A percentile compares a stretch with the other conserved stretches of the same genome.
These are phyloP conservation scores for Protomyces inouyei DNA, from an alignment of 1,139 yeast genomes.

Conservation along the genomic window DNA sequence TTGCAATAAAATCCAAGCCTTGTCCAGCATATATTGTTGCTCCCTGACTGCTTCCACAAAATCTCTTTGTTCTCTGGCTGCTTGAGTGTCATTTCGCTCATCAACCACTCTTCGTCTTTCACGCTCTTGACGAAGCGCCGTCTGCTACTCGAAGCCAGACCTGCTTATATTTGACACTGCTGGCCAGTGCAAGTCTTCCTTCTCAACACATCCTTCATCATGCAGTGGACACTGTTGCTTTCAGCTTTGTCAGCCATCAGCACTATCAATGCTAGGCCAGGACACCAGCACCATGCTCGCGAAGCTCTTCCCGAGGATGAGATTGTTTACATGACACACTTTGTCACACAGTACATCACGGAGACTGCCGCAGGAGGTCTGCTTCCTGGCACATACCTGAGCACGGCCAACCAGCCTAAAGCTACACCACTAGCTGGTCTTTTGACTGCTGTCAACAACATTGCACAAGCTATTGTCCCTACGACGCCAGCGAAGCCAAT, in stretches of 20 bases:
- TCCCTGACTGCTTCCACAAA: not conserved
- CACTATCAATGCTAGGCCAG: not conserved
- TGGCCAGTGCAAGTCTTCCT: not conserved
- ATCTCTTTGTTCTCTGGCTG: not conserved
- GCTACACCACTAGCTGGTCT: not conserved
- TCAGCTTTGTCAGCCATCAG: not conserved
- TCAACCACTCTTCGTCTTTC: too few relatives aligned
- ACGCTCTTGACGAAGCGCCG: too few relatives aligned
- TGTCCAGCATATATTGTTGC: too few relatives aligned
- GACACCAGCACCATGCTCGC: not conserved
- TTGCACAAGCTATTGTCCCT: not conserved
- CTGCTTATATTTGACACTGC: not conserved
- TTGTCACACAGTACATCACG: conserved; percentile 20
- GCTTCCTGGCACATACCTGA: not conserved
- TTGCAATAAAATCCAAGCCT: too few relatives aligned
- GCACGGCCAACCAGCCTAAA: not conserved
- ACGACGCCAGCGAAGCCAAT: not conserved
- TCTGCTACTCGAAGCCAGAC: not conserved
- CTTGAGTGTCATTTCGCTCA: too few relatives aligned
- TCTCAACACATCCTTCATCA: not conserved
- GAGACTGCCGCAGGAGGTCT: conserved; percentile 9
- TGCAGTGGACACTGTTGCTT: not conserved
- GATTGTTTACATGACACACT: conserved; percentile 10
- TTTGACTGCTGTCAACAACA: not conserved
- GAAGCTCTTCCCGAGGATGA: not conserved